Base-by-base conservation (phyloP, 192 early-diverging fungal species). In the Coemansia sp. region DNA sequence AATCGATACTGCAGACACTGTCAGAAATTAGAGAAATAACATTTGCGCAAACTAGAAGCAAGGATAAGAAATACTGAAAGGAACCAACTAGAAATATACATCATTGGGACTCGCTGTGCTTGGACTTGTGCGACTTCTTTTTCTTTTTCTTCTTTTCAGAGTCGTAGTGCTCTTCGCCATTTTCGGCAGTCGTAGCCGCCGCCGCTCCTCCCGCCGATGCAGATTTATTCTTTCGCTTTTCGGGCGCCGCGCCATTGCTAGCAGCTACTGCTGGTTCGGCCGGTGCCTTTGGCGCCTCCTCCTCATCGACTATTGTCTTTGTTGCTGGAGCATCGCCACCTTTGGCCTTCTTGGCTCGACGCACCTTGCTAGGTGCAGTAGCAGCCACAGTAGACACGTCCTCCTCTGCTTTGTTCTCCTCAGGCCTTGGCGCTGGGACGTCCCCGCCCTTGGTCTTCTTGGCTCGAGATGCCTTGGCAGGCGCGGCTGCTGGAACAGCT, bases 141-240 rank as follows among this genome's bases (percentile, higher is more conserved):
- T 54, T 54, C 29, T 54, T 54, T 27, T 54, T 54, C 51, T 54
- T 54, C 51, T 54, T 54, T 54, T 54, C 51, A 14, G 51, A 54
- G 14, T 54, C 51, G 6, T 8, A 25, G 6, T 51, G 47, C 47
- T 54, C 51, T 17, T 12, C 51, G 15, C 5, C 51, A 6, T 54
- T 31, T 8, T n/a, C 51, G 5, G 24, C 47, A 15, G 11, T 20
- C 2, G 19, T 19, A 19, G 47, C 10, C 25, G 9, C 22, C 12
- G 47, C 22, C 25, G 7, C 25, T 27, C 27, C 51, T 29, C 51
- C 27, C 0, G 51, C 27, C 5, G 51, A 54, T 54, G 27, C 4
- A 24, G 51, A 54, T 15, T 54, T 51, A 14, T 51, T 54, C 51
- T 54, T 54, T 22, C 51, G 51, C 27, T 54, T 54, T 27, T 54